Conservation (phyloP, 192 early-diverging fungal species). For the Endogone sp. region DNA sequence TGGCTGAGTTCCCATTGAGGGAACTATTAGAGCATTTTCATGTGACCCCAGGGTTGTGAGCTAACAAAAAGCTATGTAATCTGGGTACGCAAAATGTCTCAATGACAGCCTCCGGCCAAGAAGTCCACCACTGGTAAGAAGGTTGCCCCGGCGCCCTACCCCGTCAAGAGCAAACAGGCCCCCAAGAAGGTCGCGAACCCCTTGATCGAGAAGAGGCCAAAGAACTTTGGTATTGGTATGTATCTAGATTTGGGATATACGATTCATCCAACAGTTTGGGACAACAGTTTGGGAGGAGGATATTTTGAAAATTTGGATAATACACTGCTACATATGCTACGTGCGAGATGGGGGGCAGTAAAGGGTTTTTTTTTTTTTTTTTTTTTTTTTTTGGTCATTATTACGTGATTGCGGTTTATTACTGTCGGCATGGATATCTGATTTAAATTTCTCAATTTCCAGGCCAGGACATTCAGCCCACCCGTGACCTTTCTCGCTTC, state of each 20-base stretch:
- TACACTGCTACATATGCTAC: no score
- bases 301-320: no score
- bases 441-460: no score
- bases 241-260: slow-evolving; percentile 11
- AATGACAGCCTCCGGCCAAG: slow-evolving; percentile 33
- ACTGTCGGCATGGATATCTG: no score
- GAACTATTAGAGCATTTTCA: neutral
- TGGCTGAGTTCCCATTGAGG: neutral
- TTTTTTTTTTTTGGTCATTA: no score
- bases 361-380: no score
- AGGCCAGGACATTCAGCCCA: slow-evolving; percentile 96
- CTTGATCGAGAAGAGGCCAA: slow-evolving; percentile 89
- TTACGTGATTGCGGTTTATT: no score
- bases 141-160: slow-evolving; percentile 88
- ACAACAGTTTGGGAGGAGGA: no score
- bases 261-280: neutral
- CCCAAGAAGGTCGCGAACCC: slow-evolving; percentile 77
- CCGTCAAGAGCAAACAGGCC: slow-evolving; percentile 65
- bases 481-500: slow-evolving; percentile 92
- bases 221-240: slow-evolving; percentile 94
- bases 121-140: slow-evolving; percentile 73
- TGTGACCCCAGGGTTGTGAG: neutral
- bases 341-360: no score
- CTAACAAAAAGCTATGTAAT: neutral
- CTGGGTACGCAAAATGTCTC: neutral